Conservation (phyloP, 2,329 filamentous ascomycete genomes). For the Calonectria multiphialidica region DNA sequence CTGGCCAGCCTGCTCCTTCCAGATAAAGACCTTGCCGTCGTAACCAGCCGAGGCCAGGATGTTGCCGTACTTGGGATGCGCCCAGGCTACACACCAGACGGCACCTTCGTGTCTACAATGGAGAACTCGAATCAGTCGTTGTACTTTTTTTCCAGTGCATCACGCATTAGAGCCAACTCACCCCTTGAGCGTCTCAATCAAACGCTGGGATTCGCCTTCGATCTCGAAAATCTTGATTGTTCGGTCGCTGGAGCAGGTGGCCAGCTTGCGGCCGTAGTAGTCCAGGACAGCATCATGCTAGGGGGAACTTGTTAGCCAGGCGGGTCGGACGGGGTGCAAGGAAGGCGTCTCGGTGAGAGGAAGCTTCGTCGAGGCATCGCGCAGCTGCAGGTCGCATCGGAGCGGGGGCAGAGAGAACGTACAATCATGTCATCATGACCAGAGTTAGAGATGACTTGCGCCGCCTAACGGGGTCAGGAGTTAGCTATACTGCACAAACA, state of each 20-base stretch:
- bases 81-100: slow-evolving; percentile 98
- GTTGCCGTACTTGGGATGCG: slow-evolving; percentile 98
- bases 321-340: slow-evolving; percentile 20
- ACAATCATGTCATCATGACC: slow-evolving; percentile 99
- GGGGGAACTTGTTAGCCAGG: slow-evolving; percentile 32
- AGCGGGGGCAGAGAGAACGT: slow-evolving; percentile 58
- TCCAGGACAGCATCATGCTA: slow-evolving; percentile 98
- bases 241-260: slow-evolving; percentile 97
- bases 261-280: slow-evolving; percentile 96
- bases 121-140: slow-evolving; percentile 29
- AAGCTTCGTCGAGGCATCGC: slow-evolving; percentile 16
- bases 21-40: slow-evolving; percentile 98
- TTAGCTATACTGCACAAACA: slow-evolving; percentile 42
- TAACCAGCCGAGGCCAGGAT: slow-evolving; percentile 96
- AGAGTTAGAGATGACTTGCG: slow-evolving; percentile 60
- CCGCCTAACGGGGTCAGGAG: slow-evolving; percentile 47
- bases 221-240: slow-evolving; percentile 99
- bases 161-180: slow-evolving; percentile 55
- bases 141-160: not conserved
- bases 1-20: slow-evolving; percentile 81
- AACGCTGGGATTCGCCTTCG: slow-evolving; percentile 89
- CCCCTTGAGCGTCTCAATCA: slow-evolving; percentile 96
- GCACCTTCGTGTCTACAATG: slow-evolving; percentile 87
- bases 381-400: slow-evolving; percentile 17
- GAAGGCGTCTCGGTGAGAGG: not conserved